phyloP scores from a whole-genome alignment of 2,329 filamentous ascomycete species.

The Ascochyta clinopodiicola region DNA sequence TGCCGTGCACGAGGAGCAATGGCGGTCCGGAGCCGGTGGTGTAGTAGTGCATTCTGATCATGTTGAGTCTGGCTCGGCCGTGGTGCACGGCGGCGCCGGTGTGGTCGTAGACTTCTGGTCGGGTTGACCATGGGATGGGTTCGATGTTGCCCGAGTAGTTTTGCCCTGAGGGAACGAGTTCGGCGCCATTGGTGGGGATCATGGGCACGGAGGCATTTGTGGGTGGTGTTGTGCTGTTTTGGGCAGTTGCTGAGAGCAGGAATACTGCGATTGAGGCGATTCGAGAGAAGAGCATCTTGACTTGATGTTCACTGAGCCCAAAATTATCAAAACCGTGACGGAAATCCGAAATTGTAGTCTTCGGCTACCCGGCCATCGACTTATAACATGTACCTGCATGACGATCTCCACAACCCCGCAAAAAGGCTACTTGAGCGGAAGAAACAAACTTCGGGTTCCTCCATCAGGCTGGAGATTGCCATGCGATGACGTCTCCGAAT shows the following conservation, averaged over 20 bases:
- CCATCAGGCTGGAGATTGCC: not conserved
- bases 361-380: not conserved
- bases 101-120: conserved; percentile 20
- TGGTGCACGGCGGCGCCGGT: conserved; percentile 16
- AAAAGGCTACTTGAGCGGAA: not conserved
- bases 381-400: conserved; percentile 10
- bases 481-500: not conserved
- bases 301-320: not conserved
- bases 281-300: not conserved
- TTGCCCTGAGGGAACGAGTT: conserved; percentile 7
- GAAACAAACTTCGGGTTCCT: conserved; percentile 2
- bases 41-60: conserved; percentile 20
- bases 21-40: conserved; percentile 13
- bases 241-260: not conserved
- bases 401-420: conserved; percentile 1
- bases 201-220: conserved; percentile 5
- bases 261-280: not conserved
- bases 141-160: conserved; percentile 18
- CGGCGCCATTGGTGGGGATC: conserved; percentile 12
- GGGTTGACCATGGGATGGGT: conserved; percentile 15
- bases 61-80: conserved; percentile 17
- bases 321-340: not conserved
- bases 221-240: conserved; percentile 4
- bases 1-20: conserved; percentile 16
- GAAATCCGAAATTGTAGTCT: not conserved